Evolutionary conservation across 441 rosid species (phyloP), one percentile per base, ranked within the genome.

Genomic region (Manihot esculenta): DNA sequence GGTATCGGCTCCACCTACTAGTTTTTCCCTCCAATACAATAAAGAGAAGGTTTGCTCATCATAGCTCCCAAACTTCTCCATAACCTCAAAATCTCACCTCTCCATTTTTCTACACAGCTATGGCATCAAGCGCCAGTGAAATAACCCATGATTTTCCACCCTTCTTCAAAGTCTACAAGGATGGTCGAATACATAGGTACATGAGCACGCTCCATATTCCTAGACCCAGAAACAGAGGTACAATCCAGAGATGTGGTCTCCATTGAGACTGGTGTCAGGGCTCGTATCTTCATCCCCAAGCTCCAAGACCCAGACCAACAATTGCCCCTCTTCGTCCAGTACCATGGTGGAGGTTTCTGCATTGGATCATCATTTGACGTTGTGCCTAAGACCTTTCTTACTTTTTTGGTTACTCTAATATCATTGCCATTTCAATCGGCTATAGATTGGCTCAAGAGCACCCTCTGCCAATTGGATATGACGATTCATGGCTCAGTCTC

Each of bases 261-360:
- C 3, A 10, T 12, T 1, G 18, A 55, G 0, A 55, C 59, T 21
- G 33, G 33, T 55, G 33, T 55, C 59, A 55, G 1, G 12, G 33
- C 59, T 55, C 59, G 59, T 2, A 55, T 55, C 59, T 55, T 55
- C 6, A 23, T 55, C 59, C 59, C 59, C 24, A 55, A 55, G 24
- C 33, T 55, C 59, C 7, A 55, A 0, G 2, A 55, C 18, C 59
- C 33, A 23, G 59, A 55, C 24, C 33, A 3, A 23, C 23, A 55
- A 55, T 24, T 55, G 4, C 59, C 59, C 23, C 30, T 55, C 23
- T 10, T 24, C 2, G 33, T 55, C 30, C 33, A 54, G 17, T 54
- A 11, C 30, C 59, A 54, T 54, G 59, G 30, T 21, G 59, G 33
- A 54, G 59, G 33, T 9, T 54, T 54, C 59, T 54, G 59, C 27